Evolutionary conservation across 2,329 filamentous ascomycete species (phyloP).

Genomic region (Daldinia eschscholtzii): DNA sequence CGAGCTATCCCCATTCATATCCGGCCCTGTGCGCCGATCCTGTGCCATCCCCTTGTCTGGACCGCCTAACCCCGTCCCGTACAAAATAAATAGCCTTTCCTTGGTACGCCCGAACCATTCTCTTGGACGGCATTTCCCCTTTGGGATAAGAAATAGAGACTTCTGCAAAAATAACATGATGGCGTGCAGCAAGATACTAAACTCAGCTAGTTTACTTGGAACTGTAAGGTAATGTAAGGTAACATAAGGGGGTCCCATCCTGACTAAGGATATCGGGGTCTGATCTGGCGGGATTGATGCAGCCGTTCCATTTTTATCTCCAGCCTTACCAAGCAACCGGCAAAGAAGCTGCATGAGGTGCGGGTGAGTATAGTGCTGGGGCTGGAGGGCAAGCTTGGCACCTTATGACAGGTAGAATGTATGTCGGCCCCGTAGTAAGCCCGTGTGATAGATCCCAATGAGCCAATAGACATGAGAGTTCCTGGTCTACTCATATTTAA

Average conservation of each 20-base stretch:
- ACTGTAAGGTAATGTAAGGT: slow-evolving; percentile 24
- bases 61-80: slow-evolving; percentile 13
- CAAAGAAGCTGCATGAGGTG: slow-evolving; percentile 32
- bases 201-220: slow-evolving; percentile 19
- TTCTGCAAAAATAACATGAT: slow-evolving; percentile 17
- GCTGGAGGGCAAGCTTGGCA: slow-evolving; percentile 23
- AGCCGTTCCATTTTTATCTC: slow-evolving; percentile 42
- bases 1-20: slow-evolving; percentile 29
- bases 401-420: neutral
- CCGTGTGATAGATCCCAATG: slow-evolving; percentile 6
- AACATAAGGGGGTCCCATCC: slow-evolving; percentile 22
- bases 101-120: slow-evolving; percentile 15
- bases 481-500: neutral
- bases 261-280: slow-evolving; percentile 34
- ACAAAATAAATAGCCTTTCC: slow-evolving; percentile 15
- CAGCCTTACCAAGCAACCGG: slow-evolving; percentile 41
- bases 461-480: slow-evolving; percentile 1
- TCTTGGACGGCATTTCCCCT: slow-evolving; percentile 18
- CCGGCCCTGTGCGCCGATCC: slow-evolving; percentile 20
- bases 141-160: slow-evolving; percentile 13
- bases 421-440: slow-evolving; percentile 19
- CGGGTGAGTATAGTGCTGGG: slow-evolving; percentile 13
- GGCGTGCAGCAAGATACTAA: slow-evolving; percentile 22
- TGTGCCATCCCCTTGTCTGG: slow-evolving; percentile 9
- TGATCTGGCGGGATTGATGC: slow-evolving; percentile 33